Conservation (phyloP, 805 yeast genomes). For the Naumovozyma baii region DNA sequence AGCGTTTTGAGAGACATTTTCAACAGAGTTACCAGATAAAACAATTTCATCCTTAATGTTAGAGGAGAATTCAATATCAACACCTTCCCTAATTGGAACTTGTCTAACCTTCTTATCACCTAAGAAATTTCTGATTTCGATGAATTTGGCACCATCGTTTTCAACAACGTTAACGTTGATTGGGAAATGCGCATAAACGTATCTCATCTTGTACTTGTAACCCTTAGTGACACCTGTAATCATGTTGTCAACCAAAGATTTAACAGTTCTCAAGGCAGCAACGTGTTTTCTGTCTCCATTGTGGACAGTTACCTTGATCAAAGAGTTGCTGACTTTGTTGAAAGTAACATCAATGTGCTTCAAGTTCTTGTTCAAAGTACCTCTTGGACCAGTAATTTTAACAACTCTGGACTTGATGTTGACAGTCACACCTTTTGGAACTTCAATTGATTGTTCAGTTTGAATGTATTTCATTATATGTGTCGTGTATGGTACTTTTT, state of each 20-base stretch:
- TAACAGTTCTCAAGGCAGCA: slow-evolving; percentile 98
- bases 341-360: slow-evolving; percentile 93
- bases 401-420: slow-evolving; percentile 83
- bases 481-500: too few species aligned
- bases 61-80: slow-evolving; percentile 68
- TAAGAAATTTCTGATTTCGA: slow-evolving; percentile 98
- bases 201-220: slow-evolving; percentile 99
- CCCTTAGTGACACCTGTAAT: slow-evolving; percentile 98
- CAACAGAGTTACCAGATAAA: slow-evolving; percentile 53
- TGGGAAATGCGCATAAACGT: slow-evolving; percentile 99
- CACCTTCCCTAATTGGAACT: slow-evolving; percentile 83
- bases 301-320: slow-evolving; percentile 83
- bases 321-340: slow-evolving; percentile 51
- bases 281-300: slow-evolving; percentile 99
- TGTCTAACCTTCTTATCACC: slow-evolving; percentile 97
- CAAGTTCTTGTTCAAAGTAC: slow-evolving; percentile 80
- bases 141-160: slow-evolving; percentile 58
- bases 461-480: slow-evolving; percentile 68
- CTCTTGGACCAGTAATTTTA: slow-evolving; percentile 96
- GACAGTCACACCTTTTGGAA: slow-evolving; percentile 91
- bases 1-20: slow-evolving; percentile 95
- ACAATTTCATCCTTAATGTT: slow-evolving; percentile 90
- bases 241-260: slow-evolving; percentile 88
- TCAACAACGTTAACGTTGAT: slow-evolving; percentile 91
- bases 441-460: slow-evolving; percentile 71